These are phyloP conservation scores for Ceratocystis alfenasii DNA, from an alignment of 2,329 filamentous ascomycete species.

Conservation along the genomic window DNA sequence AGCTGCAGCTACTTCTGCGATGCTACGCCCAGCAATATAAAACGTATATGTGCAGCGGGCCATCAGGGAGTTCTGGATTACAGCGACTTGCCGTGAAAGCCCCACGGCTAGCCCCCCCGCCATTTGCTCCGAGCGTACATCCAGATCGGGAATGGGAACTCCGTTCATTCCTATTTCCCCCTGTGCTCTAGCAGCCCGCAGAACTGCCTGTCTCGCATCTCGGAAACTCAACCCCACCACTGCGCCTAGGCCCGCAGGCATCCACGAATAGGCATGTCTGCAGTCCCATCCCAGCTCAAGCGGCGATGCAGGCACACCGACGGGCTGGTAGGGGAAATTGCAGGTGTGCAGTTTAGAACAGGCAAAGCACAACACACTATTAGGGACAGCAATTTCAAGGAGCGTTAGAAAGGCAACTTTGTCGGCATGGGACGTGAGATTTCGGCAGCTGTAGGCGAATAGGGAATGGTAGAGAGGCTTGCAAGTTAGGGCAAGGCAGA, in stretches of 20 bases:
- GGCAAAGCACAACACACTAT: conserved; percentile 11
- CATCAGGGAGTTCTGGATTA: not conserved
- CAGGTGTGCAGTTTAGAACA: conserved; percentile 16
- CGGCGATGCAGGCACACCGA: conserved; percentile 14
- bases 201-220: conserved; percentile 14
- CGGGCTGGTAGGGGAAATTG: not conserved
- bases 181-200: not conserved
- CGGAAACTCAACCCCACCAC: conserved; percentile 16
- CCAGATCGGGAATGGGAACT: no score
- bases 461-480: conserved; percentile 9
- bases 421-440: not conserved
- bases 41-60: not conserved
- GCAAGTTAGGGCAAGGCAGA: conserved; percentile 11
- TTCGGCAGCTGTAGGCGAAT: not conserved
- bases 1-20: not conserved
- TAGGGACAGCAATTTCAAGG: conserved; percentile 3
- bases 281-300: conserved; percentile 20
- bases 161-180: not conserved
- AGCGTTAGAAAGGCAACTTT: conserved; percentile 13
- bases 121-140: no score
- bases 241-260: conserved; percentile 2
- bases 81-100: not conserved
- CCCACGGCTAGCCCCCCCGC: no score
- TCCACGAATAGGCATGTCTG: conserved; percentile 17
- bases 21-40: not conserved